Percentiles rank a stretch among this genome's conserved stretches.
Evolutionary conservation across 768 basidiomycete species (phyloP).

Genomic region (Ephemerocybe angulata): DNA sequence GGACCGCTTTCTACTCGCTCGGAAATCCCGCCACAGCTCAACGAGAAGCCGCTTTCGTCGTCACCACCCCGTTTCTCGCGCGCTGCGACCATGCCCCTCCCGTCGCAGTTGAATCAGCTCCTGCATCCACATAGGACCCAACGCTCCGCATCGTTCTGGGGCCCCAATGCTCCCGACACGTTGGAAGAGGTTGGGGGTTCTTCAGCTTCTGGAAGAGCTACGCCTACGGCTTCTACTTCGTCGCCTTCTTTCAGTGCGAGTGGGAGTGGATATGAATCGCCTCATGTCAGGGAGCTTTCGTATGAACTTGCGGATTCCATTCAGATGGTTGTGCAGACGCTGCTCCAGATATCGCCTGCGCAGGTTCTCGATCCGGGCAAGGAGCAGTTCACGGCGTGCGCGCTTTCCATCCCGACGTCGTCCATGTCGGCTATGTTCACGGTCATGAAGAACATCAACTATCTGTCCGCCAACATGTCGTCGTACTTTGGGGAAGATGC

Average conservation of each 20-base stretch:
- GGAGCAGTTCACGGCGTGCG: slow-evolving; percentile 89
- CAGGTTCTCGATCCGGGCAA: slow-evolving; percentile 91
- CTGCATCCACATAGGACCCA: slow-evolving; percentile 53
- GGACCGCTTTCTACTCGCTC: slow-evolving; percentile 23
- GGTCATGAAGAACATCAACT: slow-evolving; percentile 91
- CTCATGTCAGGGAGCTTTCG: slow-evolving; percentile 65
- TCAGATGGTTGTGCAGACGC: slow-evolving; percentile 86
- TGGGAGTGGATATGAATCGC: slow-evolving; percentile 13
- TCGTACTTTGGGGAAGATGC: slow-evolving; percentile 38
- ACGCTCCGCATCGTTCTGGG: neutral
- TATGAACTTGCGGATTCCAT: slow-evolving; percentile 88
- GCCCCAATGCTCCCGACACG: neutral
- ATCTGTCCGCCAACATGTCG: slow-evolving; percentile 82
- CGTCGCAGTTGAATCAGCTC: slow-evolving; percentile 72
- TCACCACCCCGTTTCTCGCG: slow-evolving; percentile 60
- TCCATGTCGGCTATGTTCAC: slow-evolving; percentile 87
- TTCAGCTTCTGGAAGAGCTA: slow-evolving; percentile 19
- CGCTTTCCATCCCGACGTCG: slow-evolving; percentile 81
- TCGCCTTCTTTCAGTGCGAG: slow-evolving; percentile 8
- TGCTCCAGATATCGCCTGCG: slow-evolving; percentile 85
- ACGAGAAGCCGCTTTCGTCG: slow-evolving; percentile 8
- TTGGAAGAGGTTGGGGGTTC: neutral
- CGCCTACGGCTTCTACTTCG: slow-evolving; percentile 15
- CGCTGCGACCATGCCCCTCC: slow-evolving; percentile 76
- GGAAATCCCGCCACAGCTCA: slow-evolving; percentile 38